Conservation (phyloP, 345 rosid genomes). For the Salix brachista region DNA sequence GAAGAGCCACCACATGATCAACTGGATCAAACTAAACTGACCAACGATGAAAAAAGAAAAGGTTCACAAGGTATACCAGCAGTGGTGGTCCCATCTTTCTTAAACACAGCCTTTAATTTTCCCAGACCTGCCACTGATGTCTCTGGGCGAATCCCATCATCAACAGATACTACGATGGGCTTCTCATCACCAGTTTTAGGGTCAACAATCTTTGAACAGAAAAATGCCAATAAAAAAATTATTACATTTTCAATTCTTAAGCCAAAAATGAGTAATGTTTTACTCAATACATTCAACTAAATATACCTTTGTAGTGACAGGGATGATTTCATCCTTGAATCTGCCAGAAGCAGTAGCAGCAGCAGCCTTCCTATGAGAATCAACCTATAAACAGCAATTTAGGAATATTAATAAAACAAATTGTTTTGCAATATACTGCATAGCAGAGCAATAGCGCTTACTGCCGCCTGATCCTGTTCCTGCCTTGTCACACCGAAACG, state of each 20-base stretch:
- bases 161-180: conserved; percentile 62
- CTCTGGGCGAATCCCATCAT: conserved; percentile 85
- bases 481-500: conserved; percentile 80
- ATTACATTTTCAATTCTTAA: too few species aligned
- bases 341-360: conserved; percentile 82
- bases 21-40: conserved; percentile 1
- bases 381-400: not conserved
- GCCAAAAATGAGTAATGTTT: too few species aligned
- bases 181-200: conserved; percentile 83
- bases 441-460: conserved; percentile 35
- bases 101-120: conserved; percentile 73
- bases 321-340: conserved; percentile 85
- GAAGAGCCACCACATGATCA: not conserved
- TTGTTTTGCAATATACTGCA: not conserved
- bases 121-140: conserved; percentile 60
- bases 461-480: conserved; percentile 99
- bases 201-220: conserved; percentile 61
- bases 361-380: conserved; percentile 87
- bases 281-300: not conserved
- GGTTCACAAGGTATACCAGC: conserved; percentile 53
- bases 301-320: conserved; percentile 55
- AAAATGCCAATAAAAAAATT: too few species aligned
- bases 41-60: not conserved
- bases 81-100: conserved; percentile 83
- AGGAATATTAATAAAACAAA: not conserved